Evolutionary conservation across 352 stramenopile species (phyloP).

Genomic region (Globisporangium spinosum): DNA sequence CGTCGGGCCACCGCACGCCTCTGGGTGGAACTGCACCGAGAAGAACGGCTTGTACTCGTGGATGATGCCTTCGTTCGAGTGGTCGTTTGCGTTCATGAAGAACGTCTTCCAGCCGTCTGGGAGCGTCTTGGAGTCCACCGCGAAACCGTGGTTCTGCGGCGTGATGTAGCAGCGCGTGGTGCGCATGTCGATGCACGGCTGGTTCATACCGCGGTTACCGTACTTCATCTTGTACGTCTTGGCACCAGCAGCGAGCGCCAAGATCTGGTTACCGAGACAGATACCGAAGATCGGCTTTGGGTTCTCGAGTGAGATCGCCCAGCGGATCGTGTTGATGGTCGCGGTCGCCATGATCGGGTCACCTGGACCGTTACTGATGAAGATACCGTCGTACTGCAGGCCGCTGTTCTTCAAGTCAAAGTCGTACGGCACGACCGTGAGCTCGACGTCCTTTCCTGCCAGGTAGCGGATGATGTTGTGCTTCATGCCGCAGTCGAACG

Average conservation of each 20-base stretch:
- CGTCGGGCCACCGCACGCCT: conserved; percentile 92
- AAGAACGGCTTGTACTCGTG: conserved; percentile 98
- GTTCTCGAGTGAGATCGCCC: conserved; percentile 81
- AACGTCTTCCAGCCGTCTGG: conserved; percentile 93
- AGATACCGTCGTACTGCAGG: conserved; percentile 94
- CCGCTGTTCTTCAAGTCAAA: conserved; percentile 86
- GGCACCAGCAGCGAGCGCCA: conserved; percentile 92
- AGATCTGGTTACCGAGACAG: conserved; percentile 97
- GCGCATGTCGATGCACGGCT: conserved; percentile 95
- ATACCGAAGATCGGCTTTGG: conserved; percentile 98
- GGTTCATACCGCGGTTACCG: conserved; percentile 98
- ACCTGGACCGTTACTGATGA: conserved; percentile 96
- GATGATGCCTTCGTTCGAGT: conserved; percentile 98
- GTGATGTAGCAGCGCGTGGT: conserved; percentile 98
- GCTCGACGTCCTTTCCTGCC: conserved; percentile 80
- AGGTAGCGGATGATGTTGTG: conserved; percentile 99
- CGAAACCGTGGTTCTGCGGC: conserved; percentile 98
- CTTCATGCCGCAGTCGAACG: conserved; percentile 98
- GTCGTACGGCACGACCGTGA: conserved; percentile 97
- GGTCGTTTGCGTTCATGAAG: conserved; percentile 98
- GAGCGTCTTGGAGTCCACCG: conserved; percentile 92
- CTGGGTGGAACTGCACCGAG: conserved; percentile 98
- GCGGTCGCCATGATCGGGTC: conserved; percentile 92
- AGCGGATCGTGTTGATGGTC: conserved; percentile 91
- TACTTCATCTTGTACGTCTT: conserved; percentile 98